A percentile compares a stretch with the other conserved stretches of the same genome.
Conservation (phyloP, 768 basidiomycete species). For the Amanita fuliginea region DNA sequence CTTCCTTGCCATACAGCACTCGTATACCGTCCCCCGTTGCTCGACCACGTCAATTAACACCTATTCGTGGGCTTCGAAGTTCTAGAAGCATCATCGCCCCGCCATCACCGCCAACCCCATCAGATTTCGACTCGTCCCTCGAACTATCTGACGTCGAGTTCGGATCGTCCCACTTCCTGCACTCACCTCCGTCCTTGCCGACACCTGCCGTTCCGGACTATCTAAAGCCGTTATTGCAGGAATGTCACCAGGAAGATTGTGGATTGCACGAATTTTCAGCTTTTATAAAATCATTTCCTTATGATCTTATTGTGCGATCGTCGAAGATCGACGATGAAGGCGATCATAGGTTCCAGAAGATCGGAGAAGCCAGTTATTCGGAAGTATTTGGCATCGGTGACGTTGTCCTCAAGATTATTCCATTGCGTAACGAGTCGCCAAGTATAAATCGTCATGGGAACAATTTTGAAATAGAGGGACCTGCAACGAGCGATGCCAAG, state of each 20-base stretch:
- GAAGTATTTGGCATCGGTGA: constrained; percentile 90
- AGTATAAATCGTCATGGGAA: constrained; percentile 4
- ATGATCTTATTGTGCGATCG: constrained; percentile 50
- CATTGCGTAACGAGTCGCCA: constrained; percentile 45
- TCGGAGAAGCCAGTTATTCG: constrained; percentile 94
- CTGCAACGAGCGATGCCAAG: constrained; percentile 59
- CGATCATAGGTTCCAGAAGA: constrained; percentile 52
- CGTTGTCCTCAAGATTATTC: constrained; percentile 86
- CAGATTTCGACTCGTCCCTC: constrained; percentile 42
- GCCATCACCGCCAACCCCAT: constrained; percentile 38
- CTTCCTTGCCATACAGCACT: constrained; percentile 1
- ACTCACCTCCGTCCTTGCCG: constrained; percentile 10
- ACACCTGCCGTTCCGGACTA: constrained; percentile 35
- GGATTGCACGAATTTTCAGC: constrained; percentile 69
- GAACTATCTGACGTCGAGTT: constrained; percentile 35
- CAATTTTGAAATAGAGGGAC: constrained; percentile 37
- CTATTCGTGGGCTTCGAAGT: constrained; percentile 36
- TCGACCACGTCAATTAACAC: constrained; percentile 56
- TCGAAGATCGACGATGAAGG: constrained; percentile 8
- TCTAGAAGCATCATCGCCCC: constrained; percentile 28
- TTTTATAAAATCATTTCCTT: constrained; percentile 74
- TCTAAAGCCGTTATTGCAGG: constrained; percentile 52
- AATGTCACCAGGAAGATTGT: constrained; percentile 54
- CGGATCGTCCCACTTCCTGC: constrained; percentile 16
- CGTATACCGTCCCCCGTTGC: constrained; percentile 17